These are phyloP conservation scores for Ophiocordyceps camponoti-saundersi DNA, from an alignment of 2,329 filamentous ascomycete species.

Conservation along the genomic window DNA sequence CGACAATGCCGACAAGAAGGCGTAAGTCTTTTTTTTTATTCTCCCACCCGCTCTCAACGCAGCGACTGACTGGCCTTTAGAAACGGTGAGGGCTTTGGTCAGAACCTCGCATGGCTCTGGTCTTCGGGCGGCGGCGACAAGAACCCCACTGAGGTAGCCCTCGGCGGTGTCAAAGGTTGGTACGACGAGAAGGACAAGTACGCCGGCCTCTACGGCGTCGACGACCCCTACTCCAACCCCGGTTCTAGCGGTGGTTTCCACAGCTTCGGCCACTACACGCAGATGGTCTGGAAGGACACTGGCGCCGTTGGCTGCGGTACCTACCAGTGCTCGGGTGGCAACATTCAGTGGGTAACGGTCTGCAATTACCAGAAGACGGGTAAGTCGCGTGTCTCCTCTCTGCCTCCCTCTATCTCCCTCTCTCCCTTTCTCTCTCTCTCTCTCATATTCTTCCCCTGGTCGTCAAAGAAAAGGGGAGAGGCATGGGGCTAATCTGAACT, in stretches of 20 bases:
- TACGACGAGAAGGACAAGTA: slow-evolving; percentile 62
- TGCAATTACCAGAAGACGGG: slow-evolving; percentile 74
- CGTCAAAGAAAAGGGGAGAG: too few relatives aligned
- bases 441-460: too few relatives aligned
- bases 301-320: slow-evolving; percentile 40
- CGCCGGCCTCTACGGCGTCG: slow-evolving; percentile 41
- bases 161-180: slow-evolving; percentile 39
- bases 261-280: slow-evolving; percentile 39
- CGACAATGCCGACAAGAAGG: slow-evolving; percentile 42
- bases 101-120: slow-evolving; percentile 65
- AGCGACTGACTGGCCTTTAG: slow-evolving; percentile 10
- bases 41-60: not conserved
- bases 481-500: not conserved
- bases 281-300: slow-evolving; percentile 23
- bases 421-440: too few relatives aligned
- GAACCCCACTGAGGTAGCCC: not conserved
- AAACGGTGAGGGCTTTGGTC: slow-evolving; percentile 50
- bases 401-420: not conserved
- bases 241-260: slow-evolving; percentile 48
- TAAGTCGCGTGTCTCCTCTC: slow-evolving; percentile 22
- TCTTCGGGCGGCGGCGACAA: slow-evolving; percentile 17
- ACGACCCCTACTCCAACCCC: slow-evolving; percentile 17
- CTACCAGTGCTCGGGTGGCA: slow-evolving; percentile 43
- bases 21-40: not conserved
- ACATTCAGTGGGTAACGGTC: slow-evolving; percentile 51